Evolutionary conservation across 371 early-diverging fungal genomes (phyloP).

Genomic region (Syncephalis plumigaleata): DNA sequence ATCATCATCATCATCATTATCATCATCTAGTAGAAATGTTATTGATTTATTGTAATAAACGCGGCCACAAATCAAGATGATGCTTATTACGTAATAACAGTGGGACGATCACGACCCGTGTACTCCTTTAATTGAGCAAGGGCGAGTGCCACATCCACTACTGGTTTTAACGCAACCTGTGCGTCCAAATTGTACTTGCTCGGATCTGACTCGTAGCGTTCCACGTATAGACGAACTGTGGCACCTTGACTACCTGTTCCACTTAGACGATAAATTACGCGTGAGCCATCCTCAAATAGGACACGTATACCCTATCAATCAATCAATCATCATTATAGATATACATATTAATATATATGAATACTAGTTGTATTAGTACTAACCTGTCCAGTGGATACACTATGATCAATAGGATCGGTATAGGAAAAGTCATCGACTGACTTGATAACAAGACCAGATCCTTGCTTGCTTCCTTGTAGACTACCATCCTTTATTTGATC

Average conservation of each 20-base stretch:
- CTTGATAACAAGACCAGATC: conserved; percentile 26
- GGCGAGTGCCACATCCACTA: conserved; percentile 71
- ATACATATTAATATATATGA: background rate
- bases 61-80: no score
- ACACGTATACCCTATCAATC: conserved; percentile 65
- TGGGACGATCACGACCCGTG: conserved; percentile 82
- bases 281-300: conserved; percentile 75
- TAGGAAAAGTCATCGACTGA: conserved; percentile 82
- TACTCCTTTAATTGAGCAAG: conserved; percentile 57
- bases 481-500: conserved; percentile 26
- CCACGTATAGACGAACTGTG: conserved; percentile 89
- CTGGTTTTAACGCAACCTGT: conserved; percentile 68
- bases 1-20: no score
- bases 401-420: conserved; percentile 81
- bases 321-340: background rate
- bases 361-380: no score
- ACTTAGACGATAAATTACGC: conserved; percentile 79
- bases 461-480: conserved; percentile 60
- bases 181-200: conserved; percentile 43
- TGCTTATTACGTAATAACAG: conserved; percentile 65
- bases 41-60: no score
- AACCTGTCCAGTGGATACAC: conserved; percentile 68
- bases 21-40: no score
- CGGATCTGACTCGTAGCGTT: conserved; percentile 62
- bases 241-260: conserved; percentile 95